Evolutionary conservation across 768 basidiomycete genomes (phyloP), one percentile per base, ranked within the genome.

Genomic region (Boletus coccyginus): DNA sequence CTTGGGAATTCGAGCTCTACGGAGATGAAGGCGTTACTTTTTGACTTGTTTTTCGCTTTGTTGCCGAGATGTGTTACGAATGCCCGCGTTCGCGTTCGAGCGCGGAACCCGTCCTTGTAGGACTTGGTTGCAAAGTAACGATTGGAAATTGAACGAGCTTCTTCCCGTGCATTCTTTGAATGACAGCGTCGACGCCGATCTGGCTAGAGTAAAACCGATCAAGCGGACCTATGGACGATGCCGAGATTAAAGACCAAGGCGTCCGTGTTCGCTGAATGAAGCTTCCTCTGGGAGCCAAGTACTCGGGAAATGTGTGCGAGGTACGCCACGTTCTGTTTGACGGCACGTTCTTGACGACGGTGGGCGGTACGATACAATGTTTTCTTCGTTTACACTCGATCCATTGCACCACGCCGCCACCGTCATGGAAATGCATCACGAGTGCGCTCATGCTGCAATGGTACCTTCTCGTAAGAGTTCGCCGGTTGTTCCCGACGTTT

Each of bases 1-100:
- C 89, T 33, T 90, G 87, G 88, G 90, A 92, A 72, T 90, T 91
- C 66, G 80, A 85, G 65, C 73, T 91, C 44, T 90, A 88, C 66
- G 71, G 72, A 64, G 62, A 71, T 72, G 65, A 73, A 68, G 54
- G 45, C 48, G 56, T 61, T 53, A 19, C 27, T 39, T 49, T 47
- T 55, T 61, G 35, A 36, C 35, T 16, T 36, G 14, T 36, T 36
- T 51, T 51, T 50, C 45, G 31, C 56, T 53, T 51, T 54, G 51
- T 60, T 57, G 50, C 45, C 63, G 49, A 54, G 58, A 63, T 58
- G 56, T 63, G 51, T 60, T 40, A 52, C 42, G 27, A 27, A 48
- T 66, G 62, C 13, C 57, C 66, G 59, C 54, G 49, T 56, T 63
- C 42, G 52, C 54, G 54, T 27, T 27, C 44, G 61, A 52, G 56